A percentile compares a stretch with the other conserved stretches of the same genome.
Evolutionary conservation across 2,329 filamentous ascomycete species (phyloP).

Genomic region (Botrytis fragariae): DNA sequence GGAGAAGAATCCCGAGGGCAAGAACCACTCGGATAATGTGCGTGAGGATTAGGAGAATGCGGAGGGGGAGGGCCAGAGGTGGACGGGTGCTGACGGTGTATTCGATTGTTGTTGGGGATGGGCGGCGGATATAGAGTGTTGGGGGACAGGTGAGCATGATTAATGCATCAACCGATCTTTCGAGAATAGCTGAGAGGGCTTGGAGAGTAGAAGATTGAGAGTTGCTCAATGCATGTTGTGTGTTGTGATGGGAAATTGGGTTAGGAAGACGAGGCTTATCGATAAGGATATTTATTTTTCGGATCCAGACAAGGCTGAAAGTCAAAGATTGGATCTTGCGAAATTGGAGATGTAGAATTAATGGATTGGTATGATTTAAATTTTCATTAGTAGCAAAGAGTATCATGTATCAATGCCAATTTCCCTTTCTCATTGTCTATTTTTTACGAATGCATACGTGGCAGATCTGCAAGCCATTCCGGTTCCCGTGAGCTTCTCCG

Average conservation of each 20-base stretch:
- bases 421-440: neutral
- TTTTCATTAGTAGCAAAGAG: neutral
- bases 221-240: neutral
- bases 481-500: neutral
- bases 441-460: conserved; percentile 11
- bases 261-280: conserved; percentile 12
- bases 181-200: neutral
- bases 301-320: neutral
- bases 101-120: conserved; percentile 84
- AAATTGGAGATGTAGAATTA: neutral
- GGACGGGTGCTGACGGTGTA: conserved; percentile 87
- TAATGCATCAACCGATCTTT: conserved; percentile 23
- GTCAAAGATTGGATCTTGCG: neutral
- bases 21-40: conserved; percentile 44
- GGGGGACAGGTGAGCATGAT: conserved; percentile 61
- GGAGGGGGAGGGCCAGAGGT: conserved; percentile 48
- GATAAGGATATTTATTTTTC: conserved; percentile 11
- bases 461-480: conserved; percentile 13
- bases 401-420: neutral
- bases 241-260: neutral
- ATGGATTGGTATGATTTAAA: neutral
- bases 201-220: neutral
- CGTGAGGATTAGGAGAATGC: conserved; percentile 46
- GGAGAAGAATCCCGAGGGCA: conserved; percentile 44
- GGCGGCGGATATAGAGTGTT: conserved; percentile 61